Conservation (phyloP, 768 basidiomycete species). For the Lactarius deliciosus region DNA sequence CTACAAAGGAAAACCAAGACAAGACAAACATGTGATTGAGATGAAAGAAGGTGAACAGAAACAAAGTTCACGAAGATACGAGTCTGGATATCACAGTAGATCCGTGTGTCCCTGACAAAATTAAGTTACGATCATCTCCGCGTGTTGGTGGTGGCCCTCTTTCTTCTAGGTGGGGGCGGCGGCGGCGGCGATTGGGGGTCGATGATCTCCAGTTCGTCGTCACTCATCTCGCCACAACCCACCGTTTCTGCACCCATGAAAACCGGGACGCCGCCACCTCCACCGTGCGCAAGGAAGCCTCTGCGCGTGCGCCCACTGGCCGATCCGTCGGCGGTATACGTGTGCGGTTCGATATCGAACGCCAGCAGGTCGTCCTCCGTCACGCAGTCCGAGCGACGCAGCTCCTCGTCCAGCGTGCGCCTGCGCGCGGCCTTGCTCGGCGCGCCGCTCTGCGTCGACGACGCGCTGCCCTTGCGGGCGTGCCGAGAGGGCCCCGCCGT, state of each 20-base stretch:
- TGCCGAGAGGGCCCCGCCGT: background rate
- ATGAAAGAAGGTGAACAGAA: background rate
- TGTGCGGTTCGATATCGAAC: slow-evolving; percentile 40
- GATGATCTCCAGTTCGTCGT: slow-evolving; percentile 13
- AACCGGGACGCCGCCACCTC: slow-evolving; percentile 68
- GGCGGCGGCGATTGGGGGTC: background rate
- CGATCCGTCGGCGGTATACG: slow-evolving; percentile 50
- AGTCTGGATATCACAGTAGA: slow-evolving; percentile 6
- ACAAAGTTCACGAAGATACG: slow-evolving; percentile 2
- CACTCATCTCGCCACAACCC: slow-evolving; percentile 12
- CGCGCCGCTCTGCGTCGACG: slow-evolving; percentile 12
- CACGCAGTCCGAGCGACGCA: slow-evolving; percentile 46
- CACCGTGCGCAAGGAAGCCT: slow-evolving; percentile 74
- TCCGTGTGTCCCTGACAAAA: background rate
- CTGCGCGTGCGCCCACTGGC: slow-evolving; percentile 54
- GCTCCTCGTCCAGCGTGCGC: slow-evolving; percentile 66
- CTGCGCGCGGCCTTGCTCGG: slow-evolving; percentile 38
- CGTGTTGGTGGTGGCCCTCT: background rate
- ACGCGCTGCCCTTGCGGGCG: slow-evolving; percentile 3
- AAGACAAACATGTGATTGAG: background rate
- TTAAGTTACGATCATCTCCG: slow-evolving; percentile 12
- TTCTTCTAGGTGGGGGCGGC: background rate
- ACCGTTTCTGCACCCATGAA: slow-evolving; percentile 52
- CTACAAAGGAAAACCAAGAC: background rate
- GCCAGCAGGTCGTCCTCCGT: slow-evolving; percentile 36